These are phyloP conservation scores for Chimonanthus praecox DNA, from an alignment of 164 flowering plant species.

Conservation along the genomic window DNA sequence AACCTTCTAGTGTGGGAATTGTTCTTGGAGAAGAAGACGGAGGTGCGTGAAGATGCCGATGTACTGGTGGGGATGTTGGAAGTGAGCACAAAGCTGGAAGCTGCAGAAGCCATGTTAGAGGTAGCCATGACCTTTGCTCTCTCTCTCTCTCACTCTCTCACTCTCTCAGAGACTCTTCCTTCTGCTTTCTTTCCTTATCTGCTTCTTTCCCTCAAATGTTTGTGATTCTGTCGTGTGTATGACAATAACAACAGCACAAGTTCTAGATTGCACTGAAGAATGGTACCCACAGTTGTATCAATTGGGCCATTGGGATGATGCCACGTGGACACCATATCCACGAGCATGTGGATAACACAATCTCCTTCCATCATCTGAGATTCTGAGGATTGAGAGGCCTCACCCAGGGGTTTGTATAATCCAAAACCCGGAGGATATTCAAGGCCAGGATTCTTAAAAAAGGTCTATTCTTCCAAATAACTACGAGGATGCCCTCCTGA, in stretches of 20 bases:
- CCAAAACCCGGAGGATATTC: background rate
- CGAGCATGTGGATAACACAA: conserved; percentile 47
- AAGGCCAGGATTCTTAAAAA: background rate
- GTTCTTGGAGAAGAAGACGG: conserved; percentile 21
- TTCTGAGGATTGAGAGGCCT: background rate
- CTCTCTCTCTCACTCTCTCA: background rate
- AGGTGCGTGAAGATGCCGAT: conserved; percentile 22
- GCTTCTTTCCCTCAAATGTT: background rate
- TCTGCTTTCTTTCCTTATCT: conserved; percentile 2
- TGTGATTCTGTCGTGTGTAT: background rate
- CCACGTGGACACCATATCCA: conserved; percentile 60
- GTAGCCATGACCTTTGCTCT: conserved; percentile 38
- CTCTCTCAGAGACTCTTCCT: background rate
- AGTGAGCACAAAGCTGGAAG: conserved; percentile 46
- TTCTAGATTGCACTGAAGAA: background rate
- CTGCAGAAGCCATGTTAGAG: conserved; percentile 71
- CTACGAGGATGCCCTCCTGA: background rate
- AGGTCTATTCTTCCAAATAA: background rate
- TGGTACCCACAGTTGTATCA: conserved; percentile 6
- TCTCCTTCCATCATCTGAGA: background rate
- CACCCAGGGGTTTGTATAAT: background rate
- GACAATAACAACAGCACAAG: background rate
- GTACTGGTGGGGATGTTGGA: conserved; percentile 30
- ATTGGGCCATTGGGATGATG: conserved; percentile 43
- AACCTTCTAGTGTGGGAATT: conserved; percentile 24